Evolutionary conservation across 495 filamentous ascomycete genomes (phyloP).

Genomic region (Lasiosphaeria hispida): DNA sequence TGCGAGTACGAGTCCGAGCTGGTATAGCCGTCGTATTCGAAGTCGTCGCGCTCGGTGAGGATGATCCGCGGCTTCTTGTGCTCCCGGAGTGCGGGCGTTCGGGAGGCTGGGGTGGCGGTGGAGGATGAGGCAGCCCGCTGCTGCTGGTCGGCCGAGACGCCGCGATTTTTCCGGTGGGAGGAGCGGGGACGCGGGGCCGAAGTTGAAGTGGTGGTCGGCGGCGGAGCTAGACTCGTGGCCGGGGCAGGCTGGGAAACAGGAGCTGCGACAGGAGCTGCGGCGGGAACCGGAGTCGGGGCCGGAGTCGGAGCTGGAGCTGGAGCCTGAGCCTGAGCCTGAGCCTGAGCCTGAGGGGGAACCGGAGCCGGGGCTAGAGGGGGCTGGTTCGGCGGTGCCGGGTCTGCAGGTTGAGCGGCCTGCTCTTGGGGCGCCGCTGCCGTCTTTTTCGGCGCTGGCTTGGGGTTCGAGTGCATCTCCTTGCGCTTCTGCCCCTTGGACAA

Average conservation of each 20-base stretch:
- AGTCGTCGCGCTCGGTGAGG: conserved; percentile 15
- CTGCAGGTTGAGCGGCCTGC: no score
- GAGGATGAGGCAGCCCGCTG: not conserved
- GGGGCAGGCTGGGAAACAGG: no score
- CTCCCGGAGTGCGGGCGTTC: not conserved
- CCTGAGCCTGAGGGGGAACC: no score
- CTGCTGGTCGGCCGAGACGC: not conserved
- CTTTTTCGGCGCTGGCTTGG: conserved; percentile 11
- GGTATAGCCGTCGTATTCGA: conserved; percentile 43
- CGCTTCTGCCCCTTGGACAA: conserved; percentile 16
- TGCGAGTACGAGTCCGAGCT: conserved; percentile 41
- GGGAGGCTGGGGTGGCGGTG: not conserved
- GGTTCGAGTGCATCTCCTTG: conserved; percentile 26
- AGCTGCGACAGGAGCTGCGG: not conserved
- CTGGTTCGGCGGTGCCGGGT: no score
- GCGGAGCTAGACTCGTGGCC: not conserved
- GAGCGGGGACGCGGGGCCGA: not conserved
- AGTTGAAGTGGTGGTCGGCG: not conserved
- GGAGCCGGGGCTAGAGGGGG: no score
- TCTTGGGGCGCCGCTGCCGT: not conserved
- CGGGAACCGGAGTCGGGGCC: not conserved
- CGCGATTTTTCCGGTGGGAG: conserved; percentile 2
- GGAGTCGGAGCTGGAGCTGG: no score
- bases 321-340: no score
- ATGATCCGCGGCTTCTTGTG: conserved; percentile 15